A percentile compares a stretch with the other conserved stretches of the same genome.
phyloP scores from a whole-genome alignment of 164 flowering plant species.

The Akebia trifoliata region DNA sequence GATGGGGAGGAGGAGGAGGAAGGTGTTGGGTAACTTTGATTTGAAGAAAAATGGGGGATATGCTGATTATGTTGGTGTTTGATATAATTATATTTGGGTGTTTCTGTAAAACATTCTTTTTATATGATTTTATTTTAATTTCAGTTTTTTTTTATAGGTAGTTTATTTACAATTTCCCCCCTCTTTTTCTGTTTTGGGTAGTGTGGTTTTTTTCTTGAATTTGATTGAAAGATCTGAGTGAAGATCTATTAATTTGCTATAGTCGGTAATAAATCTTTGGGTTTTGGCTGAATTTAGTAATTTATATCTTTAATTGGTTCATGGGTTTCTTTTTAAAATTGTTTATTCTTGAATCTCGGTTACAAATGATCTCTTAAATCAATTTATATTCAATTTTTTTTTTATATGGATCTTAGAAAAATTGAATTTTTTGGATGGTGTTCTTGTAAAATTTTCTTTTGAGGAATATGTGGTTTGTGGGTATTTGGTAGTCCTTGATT shows the following conservation, averaged over 20 bases:
- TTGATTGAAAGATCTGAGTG: conserved; percentile 3
- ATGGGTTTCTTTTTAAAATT: neutral
- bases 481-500: no score
- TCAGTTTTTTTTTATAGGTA: neutral
- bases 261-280: neutral
- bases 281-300: neutral
- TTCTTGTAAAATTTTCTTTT: no score
- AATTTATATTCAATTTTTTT: no score
- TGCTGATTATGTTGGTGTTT: conserved; percentile 5
- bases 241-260: neutral
- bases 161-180: neutral
- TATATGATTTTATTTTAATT: neutral
- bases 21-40: neutral
- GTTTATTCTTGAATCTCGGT: no score
- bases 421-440: no score
- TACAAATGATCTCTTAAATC: no score
- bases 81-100: conserved; percentile 11
- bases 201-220: neutral
- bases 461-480: no score
- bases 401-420: no score
- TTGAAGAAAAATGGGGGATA: neutral
- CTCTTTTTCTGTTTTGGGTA: neutral
- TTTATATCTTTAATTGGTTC: neutral
- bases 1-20: neutral
- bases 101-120: conserved; percentile 8